phyloP scores from a whole-genome alignment of 176 grass and related monocot genomes.

The Alloteropsis semialata region DNA sequence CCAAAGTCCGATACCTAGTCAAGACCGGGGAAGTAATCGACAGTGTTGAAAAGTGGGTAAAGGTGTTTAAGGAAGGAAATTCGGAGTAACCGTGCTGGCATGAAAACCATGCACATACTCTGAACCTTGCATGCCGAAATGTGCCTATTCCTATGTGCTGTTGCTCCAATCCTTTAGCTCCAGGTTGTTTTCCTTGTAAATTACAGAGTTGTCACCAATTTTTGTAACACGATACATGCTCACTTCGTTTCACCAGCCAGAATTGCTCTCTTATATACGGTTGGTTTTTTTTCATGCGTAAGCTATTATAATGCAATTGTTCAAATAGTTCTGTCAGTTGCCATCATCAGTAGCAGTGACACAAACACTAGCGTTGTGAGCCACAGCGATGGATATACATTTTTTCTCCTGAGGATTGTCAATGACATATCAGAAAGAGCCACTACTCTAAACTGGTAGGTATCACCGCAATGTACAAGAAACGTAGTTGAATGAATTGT shows the following conservation, averaged over 20 bases:
- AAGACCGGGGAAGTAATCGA: conserved; percentile 90
- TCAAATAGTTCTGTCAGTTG: neutral
- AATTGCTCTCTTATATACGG: neutral
- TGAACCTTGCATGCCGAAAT: conserved; percentile 23
- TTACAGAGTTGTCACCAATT: neutral
- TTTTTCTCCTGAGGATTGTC: too few species aligned
- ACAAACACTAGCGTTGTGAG: too few species aligned
- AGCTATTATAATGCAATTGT: neutral
- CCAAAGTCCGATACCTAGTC: conserved; percentile 76
- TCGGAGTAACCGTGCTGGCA: conserved; percentile 9
- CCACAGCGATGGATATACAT: too few species aligned
- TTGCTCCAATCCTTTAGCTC: neutral
- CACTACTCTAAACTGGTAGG: too few species aligned
- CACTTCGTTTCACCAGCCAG: neutral
- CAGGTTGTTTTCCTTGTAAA: conserved; percentile 33
- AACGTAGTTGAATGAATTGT: too few species aligned
- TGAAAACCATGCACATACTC: neutral
- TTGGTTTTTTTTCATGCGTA: neutral
- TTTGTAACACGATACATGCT: conserved; percentile 12
- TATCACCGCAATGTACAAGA: too few species aligned
- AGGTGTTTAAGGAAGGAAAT: conserved; percentile 66
- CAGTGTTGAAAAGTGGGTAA: conserved; percentile 70
- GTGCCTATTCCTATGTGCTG: neutral
- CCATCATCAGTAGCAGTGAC: neutral
- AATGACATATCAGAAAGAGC: too few species aligned